Base-by-base conservation (phyloP, 257 asterid genomes). In the Mentha longifolia region DNA sequence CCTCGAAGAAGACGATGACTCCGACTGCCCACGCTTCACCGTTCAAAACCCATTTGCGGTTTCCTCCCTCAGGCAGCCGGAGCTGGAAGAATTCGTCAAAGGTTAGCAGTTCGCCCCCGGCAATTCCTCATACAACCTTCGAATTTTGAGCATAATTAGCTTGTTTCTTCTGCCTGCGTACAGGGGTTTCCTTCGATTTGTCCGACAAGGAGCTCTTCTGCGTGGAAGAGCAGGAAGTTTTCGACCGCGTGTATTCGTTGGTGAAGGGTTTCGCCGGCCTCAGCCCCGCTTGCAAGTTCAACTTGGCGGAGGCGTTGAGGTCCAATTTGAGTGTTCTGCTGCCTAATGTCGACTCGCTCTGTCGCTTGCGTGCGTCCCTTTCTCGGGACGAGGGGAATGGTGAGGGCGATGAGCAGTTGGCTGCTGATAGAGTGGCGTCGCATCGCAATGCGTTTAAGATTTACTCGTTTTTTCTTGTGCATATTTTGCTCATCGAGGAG, bases 121-220 rank as follows among this genome's bases (percentile, higher is more conserved):
- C 67, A 15, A 31, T 31, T 3, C 41, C 68, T 7, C 70, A 37
- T 46, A 67, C 65, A 1, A 10, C 41, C 17, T 49, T 19, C 41
- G 16, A 39, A 4, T 25, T 54, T 33, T 47, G 35, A 58, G 7
- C 17, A 6, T 59, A 51, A 71, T 70, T 54, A 11, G 7, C 22
- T 9, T 9, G 9, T 33, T 56, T 68, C 25, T 15, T 59, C 16
- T 7, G 3, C 22, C 12, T n/a, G 1, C 55, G 31, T 13, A 9
- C 81, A 94, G 98, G 96, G 10, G 81, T 91, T 0, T 86, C 96
- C 52, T 94, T 86, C 61, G 99, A 94, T 86, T 77, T 94, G 70
- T 87, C 99, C 61, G 99, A 91, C 68, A 91, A 85, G 85, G 99
- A 91, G 78, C 35, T 91, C 1, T 88, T 94, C 78, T 91, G 98